phyloP scores from a whole-genome alignment of 176 grass and related monocot species.

The Urochloa ruziziensis region DNA sequence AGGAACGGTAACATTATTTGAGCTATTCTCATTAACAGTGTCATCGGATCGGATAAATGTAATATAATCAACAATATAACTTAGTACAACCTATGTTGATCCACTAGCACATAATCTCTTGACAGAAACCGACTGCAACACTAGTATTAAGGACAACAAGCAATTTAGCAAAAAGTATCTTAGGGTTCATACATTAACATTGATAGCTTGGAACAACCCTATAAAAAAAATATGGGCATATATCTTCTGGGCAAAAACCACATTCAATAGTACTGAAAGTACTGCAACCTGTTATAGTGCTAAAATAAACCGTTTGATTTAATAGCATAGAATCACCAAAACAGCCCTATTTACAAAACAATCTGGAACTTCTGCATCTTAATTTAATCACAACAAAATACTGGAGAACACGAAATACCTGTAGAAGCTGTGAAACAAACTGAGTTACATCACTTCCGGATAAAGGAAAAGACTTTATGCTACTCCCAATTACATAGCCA shows the following conservation, averaged over 20 bases:
- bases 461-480: conserved; percentile 93
- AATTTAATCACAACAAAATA: conserved; percentile 26
- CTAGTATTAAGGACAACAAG: neutral
- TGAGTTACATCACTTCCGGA: conserved; percentile 82
- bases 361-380: neutral
- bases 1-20: neutral
- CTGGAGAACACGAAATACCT: conserved; percentile 48
- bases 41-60: neutral
- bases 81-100: neutral
- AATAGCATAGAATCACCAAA: conserved; percentile 19
- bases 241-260: neutral
- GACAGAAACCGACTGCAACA: neutral
- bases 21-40: neutral
- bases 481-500: conserved; percentile 97
- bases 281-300: neutral
- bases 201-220: neutral
- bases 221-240: neutral
- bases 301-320: conserved; percentile 17
- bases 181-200: conserved; percentile 2
- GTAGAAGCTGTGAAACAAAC: conserved; percentile 89
- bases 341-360: conserved; percentile 13
- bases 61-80: neutral
- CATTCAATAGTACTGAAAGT: conserved; percentile 5
- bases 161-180: conserved; percentile 5
- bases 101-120: neutral